phyloP scores from a whole-genome alignment of 2,329 filamentous ascomycete species.

The Chalaropsis ovoidea region DNA sequence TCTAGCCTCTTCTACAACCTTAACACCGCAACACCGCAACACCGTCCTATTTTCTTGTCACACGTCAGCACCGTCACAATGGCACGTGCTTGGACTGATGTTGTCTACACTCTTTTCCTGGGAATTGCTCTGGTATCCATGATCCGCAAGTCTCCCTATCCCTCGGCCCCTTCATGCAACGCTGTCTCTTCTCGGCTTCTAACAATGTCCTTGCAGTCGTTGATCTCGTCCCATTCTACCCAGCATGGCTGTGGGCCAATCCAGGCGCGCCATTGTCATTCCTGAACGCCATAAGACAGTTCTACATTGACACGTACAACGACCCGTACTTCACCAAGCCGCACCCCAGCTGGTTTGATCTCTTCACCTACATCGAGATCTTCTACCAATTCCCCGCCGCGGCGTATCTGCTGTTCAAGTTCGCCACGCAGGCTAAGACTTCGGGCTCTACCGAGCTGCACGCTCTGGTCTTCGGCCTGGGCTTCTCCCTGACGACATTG shows the following conservation, averaged over 20 bases:
- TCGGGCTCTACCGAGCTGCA: constrained; percentile 40
- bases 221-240: constrained; percentile 47
- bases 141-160: constrained; percentile 24
- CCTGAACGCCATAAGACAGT: constrained; percentile 38
- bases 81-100: constrained; percentile 9
- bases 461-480: constrained; percentile 42
- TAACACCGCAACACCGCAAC: no score
- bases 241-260: constrained; percentile 37
- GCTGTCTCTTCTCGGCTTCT: background rate
- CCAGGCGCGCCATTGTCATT: constrained; percentile 40
- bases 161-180: background rate
- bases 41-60: no score
- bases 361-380: constrained; percentile 43
- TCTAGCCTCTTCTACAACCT: no score
- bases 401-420: constrained; percentile 38
- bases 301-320: constrained; percentile 41
- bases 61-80: background rate
- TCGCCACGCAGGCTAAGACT: constrained; percentile 30
- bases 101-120: constrained; percentile 18
- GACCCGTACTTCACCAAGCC: constrained; percentile 41
- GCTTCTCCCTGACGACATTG: constrained; percentile 43
- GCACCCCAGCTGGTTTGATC: constrained; percentile 41
- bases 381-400: constrained; percentile 43
- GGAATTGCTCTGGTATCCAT: constrained; percentile 25
- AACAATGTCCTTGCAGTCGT: constrained; percentile 35